Base-by-base conservation (phyloP, 441 rosid species). In the Adansonia gregorii region DNA sequence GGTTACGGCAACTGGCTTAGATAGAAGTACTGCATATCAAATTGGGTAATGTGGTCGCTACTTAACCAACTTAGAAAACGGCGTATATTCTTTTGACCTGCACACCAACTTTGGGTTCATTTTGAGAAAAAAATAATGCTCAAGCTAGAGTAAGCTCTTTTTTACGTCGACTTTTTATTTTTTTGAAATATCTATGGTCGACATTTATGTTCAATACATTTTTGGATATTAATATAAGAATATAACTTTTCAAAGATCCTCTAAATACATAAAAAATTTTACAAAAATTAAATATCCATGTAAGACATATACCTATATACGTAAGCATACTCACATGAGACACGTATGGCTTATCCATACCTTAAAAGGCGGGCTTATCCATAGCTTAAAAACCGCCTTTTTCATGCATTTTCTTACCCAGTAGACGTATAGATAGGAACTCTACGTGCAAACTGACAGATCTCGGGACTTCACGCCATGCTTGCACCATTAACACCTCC, bases 21-120 rank as follows among this genome's bases (percentile, higher is more conserved):
- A 92, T 77, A 90, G 95, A 85, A 88, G 86, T 75, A 87, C 94
- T 74, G 93, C 92, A 4, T 93, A 92, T 81, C 98, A 95, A 81
- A 90, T 90, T 80, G 93, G 98, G 98, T 95, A 83, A 81, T 82
- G 31, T 59, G 8, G 14, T 60, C 48, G 8, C n/a, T 63, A 10
- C 66, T 39, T 55, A 17, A 69, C 54, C 51, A n/a, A 15, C 2
- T 27, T 27, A 27, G 35, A 27, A 27, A 49, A 45, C n/a, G 17
- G 19, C 8, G 5, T 59, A 60, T 68, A 19, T 27, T 35, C n/a
- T 63, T 39, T 35, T 63, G 0, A 6, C 15, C 19, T 63, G 19
- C 43, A 12, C 6, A 5, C n/a, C 67, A 27, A 61, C 43, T 27
- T 61, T 61, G 65, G 22, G 15, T 59, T 22, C 11, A 63, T 63